Percentiles rank a stretch among this genome's conserved stretches.
Conservation (phyloP, 805 yeast genomes). For the Wickerhamomyces sydowiorum region DNA sequence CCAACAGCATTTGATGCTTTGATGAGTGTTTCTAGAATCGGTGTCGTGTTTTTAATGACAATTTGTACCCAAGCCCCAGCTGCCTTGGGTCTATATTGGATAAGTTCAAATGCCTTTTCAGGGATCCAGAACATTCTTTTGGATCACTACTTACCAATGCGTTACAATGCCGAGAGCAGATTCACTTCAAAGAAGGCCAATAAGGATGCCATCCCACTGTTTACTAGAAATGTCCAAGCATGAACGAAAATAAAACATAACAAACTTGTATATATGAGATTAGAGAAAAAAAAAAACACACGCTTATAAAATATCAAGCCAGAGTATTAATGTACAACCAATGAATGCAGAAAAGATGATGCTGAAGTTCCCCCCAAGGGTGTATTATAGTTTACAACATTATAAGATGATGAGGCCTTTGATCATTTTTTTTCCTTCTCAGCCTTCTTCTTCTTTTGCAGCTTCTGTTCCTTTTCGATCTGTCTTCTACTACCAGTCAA, state of each 20-base stretch:
- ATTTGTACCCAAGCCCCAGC: slow-evolving; percentile 82
- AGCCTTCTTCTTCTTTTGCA: slow-evolving; percentile 22
- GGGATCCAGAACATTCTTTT: slow-evolving; percentile 67
- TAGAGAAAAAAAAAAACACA: not conserved
- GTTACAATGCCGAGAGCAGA: slow-evolving; percentile 9
- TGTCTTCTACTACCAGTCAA: slow-evolving; percentile 87
- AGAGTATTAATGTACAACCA: not conserved
- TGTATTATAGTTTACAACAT: too few relatives aligned
- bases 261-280: not conserved
- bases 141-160: slow-evolving; percentile 36
- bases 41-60: slow-evolving; percentile 77
- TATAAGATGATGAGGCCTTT: too few relatives aligned
- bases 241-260: not conserved
- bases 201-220: slow-evolving; percentile 6
- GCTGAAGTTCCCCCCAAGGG: not conserved
- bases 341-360: too few relatives aligned
- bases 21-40: slow-evolving; percentile 64
- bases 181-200: slow-evolving; percentile 2
- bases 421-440: not conserved
- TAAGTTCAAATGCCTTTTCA: slow-evolving; percentile 76
- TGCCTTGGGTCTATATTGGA: slow-evolving; percentile 84
- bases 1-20: slow-evolving; percentile 60
- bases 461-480: slow-evolving; percentile 56
- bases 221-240: slow-evolving; percentile 4
- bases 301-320: not conserved